These are phyloP conservation scores for Exophiala oligosperma DNA, from an alignment of 2,329 filamentous ascomycete genomes.

Conservation along the genomic window DNA sequence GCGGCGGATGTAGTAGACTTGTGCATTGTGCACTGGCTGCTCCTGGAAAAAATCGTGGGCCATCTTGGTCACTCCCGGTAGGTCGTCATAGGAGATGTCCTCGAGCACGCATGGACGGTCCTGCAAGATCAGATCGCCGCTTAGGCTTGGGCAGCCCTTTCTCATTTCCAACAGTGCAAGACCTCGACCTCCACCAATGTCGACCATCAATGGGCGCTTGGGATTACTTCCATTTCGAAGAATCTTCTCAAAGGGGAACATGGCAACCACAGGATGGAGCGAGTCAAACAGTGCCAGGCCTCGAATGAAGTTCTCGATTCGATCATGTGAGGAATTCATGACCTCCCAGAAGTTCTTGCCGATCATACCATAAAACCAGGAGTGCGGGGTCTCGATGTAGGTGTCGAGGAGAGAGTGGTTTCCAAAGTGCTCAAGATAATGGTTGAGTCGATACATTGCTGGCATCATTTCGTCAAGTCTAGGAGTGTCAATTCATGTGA, in stretches of 20 bases:
- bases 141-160: constrained; percentile 19
- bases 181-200: constrained; percentile 29
- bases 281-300: constrained; percentile 24
- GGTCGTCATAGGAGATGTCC: constrained; percentile 23
- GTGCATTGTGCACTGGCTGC: constrained; percentile 32
- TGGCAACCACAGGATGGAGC: constrained; percentile 25
- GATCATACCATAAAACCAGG: constrained; percentile 26
- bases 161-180: constrained; percentile 26
- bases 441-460: constrained; percentile 26
- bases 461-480: constrained; percentile 29
- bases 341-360: constrained; percentile 32
- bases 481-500: not conserved
- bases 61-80: constrained; percentile 27
- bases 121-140: constrained; percentile 32
- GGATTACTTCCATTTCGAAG: constrained; percentile 11
- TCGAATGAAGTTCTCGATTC: constrained; percentile 29
- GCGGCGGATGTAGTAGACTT: constrained; percentile 32
- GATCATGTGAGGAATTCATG: constrained; percentile 27
- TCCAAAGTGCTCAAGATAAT: constrained; percentile 26
- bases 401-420: constrained; percentile 14
- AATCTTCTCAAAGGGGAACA: constrained; percentile 25
- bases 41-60: constrained; percentile 32
- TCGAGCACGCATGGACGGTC: constrained; percentile 31
- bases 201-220: constrained; percentile 19
- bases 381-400: constrained; percentile 26